These are phyloP conservation scores for Phytopythium boreale DNA, from an alignment of 352 stramenopile species.

Conservation along the genomic window DNA sequence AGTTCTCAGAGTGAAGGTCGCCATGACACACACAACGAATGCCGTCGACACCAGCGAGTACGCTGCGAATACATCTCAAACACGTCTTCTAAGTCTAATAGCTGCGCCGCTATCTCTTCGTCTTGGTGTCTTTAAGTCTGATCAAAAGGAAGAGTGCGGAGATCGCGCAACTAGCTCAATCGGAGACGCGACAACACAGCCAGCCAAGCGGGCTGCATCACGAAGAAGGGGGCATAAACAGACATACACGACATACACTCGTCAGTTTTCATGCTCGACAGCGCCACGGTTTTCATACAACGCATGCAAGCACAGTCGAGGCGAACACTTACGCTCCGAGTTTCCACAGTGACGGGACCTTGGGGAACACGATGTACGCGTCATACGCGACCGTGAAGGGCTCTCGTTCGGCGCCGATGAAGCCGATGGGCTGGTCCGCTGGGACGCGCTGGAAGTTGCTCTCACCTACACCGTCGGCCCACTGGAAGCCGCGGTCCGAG, in stretches of 20 bases:
- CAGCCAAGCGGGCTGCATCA: conserved; percentile 42
- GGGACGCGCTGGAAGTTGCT: conserved; percentile 58
- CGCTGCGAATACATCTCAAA: too few species aligned
- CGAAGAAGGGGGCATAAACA: conserved; percentile 3
- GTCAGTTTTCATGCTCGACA: background rate
- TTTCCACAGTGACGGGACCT: conserved; percentile 57
- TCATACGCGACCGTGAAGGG: conserved; percentile 55
- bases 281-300: background rate
- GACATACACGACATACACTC: background rate
- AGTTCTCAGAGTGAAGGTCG: background rate
- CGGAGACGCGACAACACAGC: conserved; percentile 30
- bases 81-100: background rate
- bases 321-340: conserved; percentile 41
- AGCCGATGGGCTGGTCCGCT: conserved; percentile 39
- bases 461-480: conserved; percentile 47
- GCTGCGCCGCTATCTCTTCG: background rate
- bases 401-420: conserved; percentile 25
- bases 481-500: conserved; percentile 48
- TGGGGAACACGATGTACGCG: conserved; percentile 66
- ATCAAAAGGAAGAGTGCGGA: background rate
- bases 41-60: background rate
- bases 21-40: background rate
- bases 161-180: background rate
- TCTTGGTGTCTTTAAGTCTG: background rate
- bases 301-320: conserved; percentile 5